Evolutionary conservation across 2,329 filamentous ascomycete species (phyloP), one percentile per base, ranked within the genome.

Genomic region (Xylariaceae sp.): DNA sequence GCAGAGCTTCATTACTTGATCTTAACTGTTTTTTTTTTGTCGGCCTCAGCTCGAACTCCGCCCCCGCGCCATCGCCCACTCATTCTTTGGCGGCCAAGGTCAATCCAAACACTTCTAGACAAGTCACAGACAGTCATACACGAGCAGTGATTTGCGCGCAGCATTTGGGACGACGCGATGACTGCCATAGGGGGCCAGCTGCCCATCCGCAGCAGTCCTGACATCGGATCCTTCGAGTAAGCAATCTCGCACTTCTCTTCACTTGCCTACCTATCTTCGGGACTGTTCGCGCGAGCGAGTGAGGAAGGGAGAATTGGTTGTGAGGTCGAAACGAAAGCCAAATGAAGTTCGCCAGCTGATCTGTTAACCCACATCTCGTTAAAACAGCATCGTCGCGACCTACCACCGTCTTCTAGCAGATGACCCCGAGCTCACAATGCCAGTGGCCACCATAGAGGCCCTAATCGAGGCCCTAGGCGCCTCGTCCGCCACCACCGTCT

Each of bases 371-470:
- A 29, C 31, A 43, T 40, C 4, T 3, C 30, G 35, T 11, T 37
- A 9, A 46, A 19, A 48, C 58, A 81, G 79, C 67, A 82, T 84
- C 63, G 80, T 84, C 56, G 70, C 72, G 30, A 76, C 77, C 27
- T 84, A 84, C 68, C 71, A 76, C 61, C 71, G 72, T 56, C 76
- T 83, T 56, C 78, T 84, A 48, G 70, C 73, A 57, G 75, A 79
- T 50, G 91, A 97, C 70, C 80, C 87, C 8, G 89, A 95, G 59
- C 80, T 97, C 51, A 96, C 92, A 37, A 96, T 96, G 83, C 91
- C 94, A 60, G 89, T 99, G 53, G 94, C 94, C 26, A 91, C 91
- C 56, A 96, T 96, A 68, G 89, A 95, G 74, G 86, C 91, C 31
- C 80, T 99, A 56, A 94, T 97, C 63, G 84, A 87, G 67, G 86